A percentile compares a stretch with the other conserved stretches of the same genome.
phyloP scores from a whole-genome alignment of 1,284 basidiomycete species.

The Leccinum subrobustum region DNA sequence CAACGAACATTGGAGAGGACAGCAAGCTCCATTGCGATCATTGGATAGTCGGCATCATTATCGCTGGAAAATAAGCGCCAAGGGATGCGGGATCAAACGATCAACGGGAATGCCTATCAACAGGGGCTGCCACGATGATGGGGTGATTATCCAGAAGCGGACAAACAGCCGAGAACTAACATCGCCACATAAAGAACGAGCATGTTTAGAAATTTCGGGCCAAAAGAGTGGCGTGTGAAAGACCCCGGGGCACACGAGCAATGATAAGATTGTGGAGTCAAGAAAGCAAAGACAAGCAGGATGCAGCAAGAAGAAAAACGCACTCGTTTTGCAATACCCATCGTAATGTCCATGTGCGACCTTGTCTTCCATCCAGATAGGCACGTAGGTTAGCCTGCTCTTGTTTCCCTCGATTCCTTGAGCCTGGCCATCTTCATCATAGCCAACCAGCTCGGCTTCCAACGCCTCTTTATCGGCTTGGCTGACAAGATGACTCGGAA shows the following conservation, averaged over 20 bases:
- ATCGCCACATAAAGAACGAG: slow-evolving; percentile 1
- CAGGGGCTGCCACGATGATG: background rate
- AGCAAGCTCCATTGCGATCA: background rate
- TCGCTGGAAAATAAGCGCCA: background rate
- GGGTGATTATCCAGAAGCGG: slow-evolving; percentile 7
- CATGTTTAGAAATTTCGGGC: slow-evolving; percentile 15
- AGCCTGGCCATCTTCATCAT: slow-evolving; percentile 56
- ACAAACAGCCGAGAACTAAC: background rate
- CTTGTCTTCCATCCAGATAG: slow-evolving; percentile 91
- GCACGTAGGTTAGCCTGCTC: slow-evolving; percentile 68
- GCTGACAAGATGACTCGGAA: slow-evolving; percentile 47
- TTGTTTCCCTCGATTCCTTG: slow-evolving; percentile 44
- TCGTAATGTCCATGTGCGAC: slow-evolving; percentile 94
- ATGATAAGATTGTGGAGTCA: slow-evolving; percentile 14
- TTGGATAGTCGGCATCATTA: background rate
- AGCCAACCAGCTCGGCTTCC: slow-evolving; percentile 56
- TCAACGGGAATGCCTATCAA: background rate
- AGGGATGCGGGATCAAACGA: slow-evolving; percentile 10
- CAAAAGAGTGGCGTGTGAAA: slow-evolving; percentile 2
- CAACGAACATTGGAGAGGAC: background rate
- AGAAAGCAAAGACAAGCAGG: background rate
- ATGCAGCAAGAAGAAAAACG: slow-evolving; percentile 32
- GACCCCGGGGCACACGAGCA: background rate
- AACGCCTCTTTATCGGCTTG: slow-evolving; percentile 61
- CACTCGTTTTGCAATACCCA: slow-evolving; percentile 97